These are phyloP conservation scores for Nakazawaea populi DNA, from an alignment of 805 yeast species.

Conservation along the genomic window DNA sequence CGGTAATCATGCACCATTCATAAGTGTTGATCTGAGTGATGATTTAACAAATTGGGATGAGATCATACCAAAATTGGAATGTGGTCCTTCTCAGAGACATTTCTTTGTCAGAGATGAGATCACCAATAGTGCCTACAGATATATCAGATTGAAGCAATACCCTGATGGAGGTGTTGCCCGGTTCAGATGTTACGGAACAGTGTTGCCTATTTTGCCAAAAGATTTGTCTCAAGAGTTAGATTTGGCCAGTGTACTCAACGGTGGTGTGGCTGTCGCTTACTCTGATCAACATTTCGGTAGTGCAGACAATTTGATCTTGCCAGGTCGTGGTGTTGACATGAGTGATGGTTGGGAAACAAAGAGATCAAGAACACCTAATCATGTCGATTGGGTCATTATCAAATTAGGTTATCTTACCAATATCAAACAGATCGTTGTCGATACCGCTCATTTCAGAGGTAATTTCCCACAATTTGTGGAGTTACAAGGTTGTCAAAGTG, in stretches of 20 bases:
- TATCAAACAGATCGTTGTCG: constrained; percentile 60
- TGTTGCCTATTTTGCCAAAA: constrained; percentile 60
- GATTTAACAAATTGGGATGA: constrained; percentile 54
- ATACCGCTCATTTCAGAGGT: constrained; percentile 93
- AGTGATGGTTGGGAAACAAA: constrained; percentile 98
- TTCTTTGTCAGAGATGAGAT: constrained; percentile 60
- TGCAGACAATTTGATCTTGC: constrained; percentile 81
- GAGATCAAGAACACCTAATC: constrained; percentile 79
- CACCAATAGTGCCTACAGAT: constrained; percentile 66
- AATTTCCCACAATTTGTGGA: constrained; percentile 82
- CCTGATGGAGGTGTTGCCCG: constrained; percentile 99
- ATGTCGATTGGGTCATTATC: constrained; percentile 87
- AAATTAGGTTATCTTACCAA: constrained; percentile 63
- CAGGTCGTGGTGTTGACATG: constrained; percentile 96
- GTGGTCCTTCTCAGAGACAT: constrained; percentile 87
- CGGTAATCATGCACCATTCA: constrained; percentile 92
- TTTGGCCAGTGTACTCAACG: constrained; percentile 75
- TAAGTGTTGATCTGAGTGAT: constrained; percentile 74
- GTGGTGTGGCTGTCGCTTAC: constrained; percentile 79
- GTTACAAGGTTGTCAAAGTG: constrained; percentile 51
- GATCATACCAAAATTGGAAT: constrained; percentile 63
- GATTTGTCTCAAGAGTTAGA: constrained; percentile 48
- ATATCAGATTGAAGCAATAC: constrained; percentile 82
- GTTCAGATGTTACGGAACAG: constrained; percentile 83
- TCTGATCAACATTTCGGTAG: constrained; percentile 95